Evolutionary conservation across 345 rosid species (phyloP).

Genomic region (Xanthoceras sorbifolium): DNA sequence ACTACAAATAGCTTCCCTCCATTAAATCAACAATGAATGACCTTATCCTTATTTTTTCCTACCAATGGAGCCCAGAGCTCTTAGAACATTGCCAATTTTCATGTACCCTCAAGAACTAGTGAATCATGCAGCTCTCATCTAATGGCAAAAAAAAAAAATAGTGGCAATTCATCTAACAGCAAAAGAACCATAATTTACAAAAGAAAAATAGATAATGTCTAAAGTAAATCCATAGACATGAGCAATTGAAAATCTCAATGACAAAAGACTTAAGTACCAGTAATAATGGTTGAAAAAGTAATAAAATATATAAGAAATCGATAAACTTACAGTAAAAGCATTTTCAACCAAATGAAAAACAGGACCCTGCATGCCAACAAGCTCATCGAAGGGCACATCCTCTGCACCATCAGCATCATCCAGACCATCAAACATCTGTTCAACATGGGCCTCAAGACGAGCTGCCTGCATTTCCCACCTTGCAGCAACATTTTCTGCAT

Average conservation of each 20-base stretch:
- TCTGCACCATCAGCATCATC: conserved; percentile 99
- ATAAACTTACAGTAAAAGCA: conserved; percentile 91
- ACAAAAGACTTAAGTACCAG: not conserved
- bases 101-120: not conserved
- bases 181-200: not conserved
- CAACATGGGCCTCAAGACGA: conserved; percentile 98
- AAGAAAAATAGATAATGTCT: not conserved
- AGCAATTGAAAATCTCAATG: not conserved
- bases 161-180: not conserved
- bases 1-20: not conserved
- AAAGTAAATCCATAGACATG: not conserved
- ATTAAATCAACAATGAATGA: not conserved
- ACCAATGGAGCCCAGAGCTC: not conserved
- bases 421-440: conserved; percentile 98
- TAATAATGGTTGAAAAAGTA: not conserved
- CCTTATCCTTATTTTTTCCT: not conserved
- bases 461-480: conserved; percentile 99
- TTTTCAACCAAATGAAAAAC: conserved; percentile 99
- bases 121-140: not conserved
- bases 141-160: not conserved
- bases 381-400: conserved; percentile 99
- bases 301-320: conserved; percentile 11
- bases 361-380: conserved; percentile 99
- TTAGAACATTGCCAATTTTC: not conserved
- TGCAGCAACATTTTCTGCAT: conserved; percentile 97